These are phyloP conservation scores for Cytidiella melzeri DNA, from an alignment of 768 basidiomycete genomes.

Conservation along the genomic window DNA sequence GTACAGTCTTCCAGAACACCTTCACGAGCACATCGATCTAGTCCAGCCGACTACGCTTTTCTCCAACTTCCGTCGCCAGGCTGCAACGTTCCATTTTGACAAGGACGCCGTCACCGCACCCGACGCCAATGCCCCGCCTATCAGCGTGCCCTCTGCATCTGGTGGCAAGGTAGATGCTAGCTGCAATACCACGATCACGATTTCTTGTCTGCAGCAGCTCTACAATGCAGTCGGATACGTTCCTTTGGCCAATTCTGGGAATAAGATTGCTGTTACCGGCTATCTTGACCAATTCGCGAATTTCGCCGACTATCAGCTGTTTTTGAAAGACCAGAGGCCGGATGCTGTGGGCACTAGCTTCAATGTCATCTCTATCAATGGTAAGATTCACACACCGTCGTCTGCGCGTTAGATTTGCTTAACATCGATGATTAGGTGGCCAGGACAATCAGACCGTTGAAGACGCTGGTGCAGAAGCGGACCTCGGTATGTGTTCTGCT, in stretches of 20 bases:
- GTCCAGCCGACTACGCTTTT: conserved; percentile 74
- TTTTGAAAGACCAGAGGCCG: conserved; percentile 27
- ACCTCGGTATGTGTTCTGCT: conserved; percentile 30
- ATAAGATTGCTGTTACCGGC: conserved; percentile 29
- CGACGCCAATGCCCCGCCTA: conserved; percentile 15
- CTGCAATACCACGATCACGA: conserved; percentile 28
- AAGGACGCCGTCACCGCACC: conserved; percentile 2
- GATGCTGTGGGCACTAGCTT: conserved; percentile 38
- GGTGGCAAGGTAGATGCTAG: conserved; percentile 24
- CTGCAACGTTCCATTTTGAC: conserved; percentile 30
- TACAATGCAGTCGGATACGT: conserved; percentile 28
- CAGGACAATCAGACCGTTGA: conserved; percentile 54
- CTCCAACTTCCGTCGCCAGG: conserved; percentile 38
- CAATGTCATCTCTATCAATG: conserved; percentile 48
- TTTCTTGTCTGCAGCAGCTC: conserved; percentile 27
- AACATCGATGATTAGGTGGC: conserved; percentile 40
- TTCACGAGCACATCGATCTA: conserved; percentile 58
- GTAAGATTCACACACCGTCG: conserved; percentile 25
- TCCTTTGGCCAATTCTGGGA: conserved; percentile 20
- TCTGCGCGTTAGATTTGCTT: conserved; percentile 48
- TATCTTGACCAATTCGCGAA: conserved; percentile 32
- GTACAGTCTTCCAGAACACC: conserved; percentile 57
- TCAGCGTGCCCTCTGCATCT: conserved; percentile 25
- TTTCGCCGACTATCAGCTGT: conserved; percentile 24
- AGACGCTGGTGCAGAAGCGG: conserved; percentile 58